phyloP scores from a whole-genome alignment of 257 asterid species.

The Fraxinus quadrangulata region DNA sequence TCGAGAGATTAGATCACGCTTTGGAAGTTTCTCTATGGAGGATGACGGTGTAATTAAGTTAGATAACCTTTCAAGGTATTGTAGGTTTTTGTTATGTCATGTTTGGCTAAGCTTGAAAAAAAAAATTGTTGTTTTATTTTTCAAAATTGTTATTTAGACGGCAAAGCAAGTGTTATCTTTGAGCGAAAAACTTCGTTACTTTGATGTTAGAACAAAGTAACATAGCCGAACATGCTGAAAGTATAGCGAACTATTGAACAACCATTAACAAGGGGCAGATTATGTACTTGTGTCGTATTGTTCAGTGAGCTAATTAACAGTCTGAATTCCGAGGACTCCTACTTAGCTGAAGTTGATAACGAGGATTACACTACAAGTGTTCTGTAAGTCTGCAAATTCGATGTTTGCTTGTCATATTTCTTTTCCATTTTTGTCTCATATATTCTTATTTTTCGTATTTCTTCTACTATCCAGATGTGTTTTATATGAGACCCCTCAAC shows the following conservation, averaged over 20 bases:
- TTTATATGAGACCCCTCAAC: conserved; percentile 28
- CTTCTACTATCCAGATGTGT: conserved; percentile 27
- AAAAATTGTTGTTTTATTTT: neutral
- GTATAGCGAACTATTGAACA: neutral
- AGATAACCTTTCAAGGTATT: conserved; percentile 7
- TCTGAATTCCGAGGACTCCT: conserved; percentile 20
- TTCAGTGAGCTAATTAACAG: conserved; percentile 33
- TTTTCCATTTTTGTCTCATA: neutral
- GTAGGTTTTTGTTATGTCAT: neutral
- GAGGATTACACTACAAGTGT: neutral
- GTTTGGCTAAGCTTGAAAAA: neutral
- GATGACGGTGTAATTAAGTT: conserved; percentile 22
- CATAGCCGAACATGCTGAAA: neutral
- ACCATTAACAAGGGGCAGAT: neutral
- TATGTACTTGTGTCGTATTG: neutral
- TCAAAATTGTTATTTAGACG: neutral
- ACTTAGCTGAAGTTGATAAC: neutral
- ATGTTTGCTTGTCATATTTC: neutral
- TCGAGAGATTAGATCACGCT: neutral
- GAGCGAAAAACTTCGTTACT: neutral
- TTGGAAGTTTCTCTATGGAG: conserved; percentile 14
- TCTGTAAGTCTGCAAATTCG: conserved; percentile 32
- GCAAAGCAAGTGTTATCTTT: neutral
- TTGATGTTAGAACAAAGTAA: neutral
- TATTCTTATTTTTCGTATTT: neutral